Base-by-base conservation (phyloP, 257 asterid species). In the Ajuga chamaepitys region DNA sequence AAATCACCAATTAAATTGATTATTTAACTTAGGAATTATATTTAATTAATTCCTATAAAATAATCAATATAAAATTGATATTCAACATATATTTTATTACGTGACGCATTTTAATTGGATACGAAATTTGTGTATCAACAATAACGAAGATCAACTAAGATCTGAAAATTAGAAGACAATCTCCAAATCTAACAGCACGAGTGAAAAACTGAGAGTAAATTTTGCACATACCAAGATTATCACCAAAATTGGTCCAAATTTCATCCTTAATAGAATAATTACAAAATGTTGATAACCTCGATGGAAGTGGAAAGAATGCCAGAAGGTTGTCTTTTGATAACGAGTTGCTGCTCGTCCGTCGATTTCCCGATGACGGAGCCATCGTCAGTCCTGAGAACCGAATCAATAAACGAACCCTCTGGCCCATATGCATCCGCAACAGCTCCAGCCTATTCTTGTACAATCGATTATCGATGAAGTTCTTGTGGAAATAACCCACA, bases 201-300 rank as follows among this genome's bases (percentile, higher is more conserved):
- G n/a, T n/a, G n/a, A n/a, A n/a, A 59, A 63, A 61, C 7, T n/a
- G 26, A 2, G n/a, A 17, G 13, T 20, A 1, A 35, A 32, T 62
- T 32, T 4, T 8, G 9, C 3, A 30, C 50, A 20, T 85, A 93
- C 97, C 99, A 21, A 93, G 63, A 25, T 34, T 46, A 41, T 91
- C 97, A 0, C 99, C 99, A 12, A 89, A 93, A 69, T 93, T 93
- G 62, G 87, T 80, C 96, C 95, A 89, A 24, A 72, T 77, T 9
- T 93, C 96, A 42, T 95, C 90, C 54, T 50, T 75, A 74, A 93
- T 86, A 11, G 97, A 89, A 40, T 84, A 85, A 63, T 71, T 64
- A 63, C 97, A 17, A 97, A 14, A 93, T 77, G 52, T 97, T 97
- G 66, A 88, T 81, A 17, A 89, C 95, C 81, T 93, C 99, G 4